phyloP scores from a whole-genome alignment of 2,329 filamentous ascomycete genomes.

The Diaporthe sp. region DNA sequence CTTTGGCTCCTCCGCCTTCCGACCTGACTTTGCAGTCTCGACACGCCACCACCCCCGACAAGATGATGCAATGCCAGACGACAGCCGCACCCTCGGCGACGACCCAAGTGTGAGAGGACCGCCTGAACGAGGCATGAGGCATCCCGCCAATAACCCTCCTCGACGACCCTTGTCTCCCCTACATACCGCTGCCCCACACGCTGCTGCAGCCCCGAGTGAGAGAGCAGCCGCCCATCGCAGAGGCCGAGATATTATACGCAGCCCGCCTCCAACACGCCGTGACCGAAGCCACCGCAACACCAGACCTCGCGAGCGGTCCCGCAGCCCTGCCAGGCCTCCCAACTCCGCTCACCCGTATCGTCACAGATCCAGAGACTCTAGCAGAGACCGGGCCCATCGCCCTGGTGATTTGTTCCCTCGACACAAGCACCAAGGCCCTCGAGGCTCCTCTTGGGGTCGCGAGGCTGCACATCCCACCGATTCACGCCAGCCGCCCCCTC shows the following conservation, averaged over 20 bases:
- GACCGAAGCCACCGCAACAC: constrained; percentile 45
- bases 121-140: constrained; percentile 52
- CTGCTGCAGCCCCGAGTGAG: constrained; percentile 39
- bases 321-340: constrained; percentile 44
- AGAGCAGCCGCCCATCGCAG: constrained; percentile 40
- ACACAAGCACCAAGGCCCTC: constrained; percentile 46
- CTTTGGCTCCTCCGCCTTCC: constrained; percentile 18
- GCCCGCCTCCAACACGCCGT: constrained; percentile 43
- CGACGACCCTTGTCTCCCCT: constrained; percentile 48
- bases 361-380: constrained; percentile 55
- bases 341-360: constrained; percentile 53
- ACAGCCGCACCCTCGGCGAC: constrained; percentile 51
- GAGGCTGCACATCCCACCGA: constrained; percentile 52
- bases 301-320: constrained; percentile 49
- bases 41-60: constrained; percentile 47
- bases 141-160: constrained; percentile 41
- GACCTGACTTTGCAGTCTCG: constrained; percentile 35
- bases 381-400: constrained; percentile 51
- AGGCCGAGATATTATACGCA: constrained; percentile 43
- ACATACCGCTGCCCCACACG: constrained; percentile 46
- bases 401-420: constrained; percentile 45
- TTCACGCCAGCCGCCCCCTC: constrained; percentile 42
- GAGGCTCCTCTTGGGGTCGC: constrained; percentile 55
- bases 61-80: constrained; percentile 58
- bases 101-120: constrained; percentile 53